These are phyloP conservation scores for Stemphylium beticola DNA, from an alignment of 2,329 filamentous ascomycete genomes.

Conservation along the genomic window DNA sequence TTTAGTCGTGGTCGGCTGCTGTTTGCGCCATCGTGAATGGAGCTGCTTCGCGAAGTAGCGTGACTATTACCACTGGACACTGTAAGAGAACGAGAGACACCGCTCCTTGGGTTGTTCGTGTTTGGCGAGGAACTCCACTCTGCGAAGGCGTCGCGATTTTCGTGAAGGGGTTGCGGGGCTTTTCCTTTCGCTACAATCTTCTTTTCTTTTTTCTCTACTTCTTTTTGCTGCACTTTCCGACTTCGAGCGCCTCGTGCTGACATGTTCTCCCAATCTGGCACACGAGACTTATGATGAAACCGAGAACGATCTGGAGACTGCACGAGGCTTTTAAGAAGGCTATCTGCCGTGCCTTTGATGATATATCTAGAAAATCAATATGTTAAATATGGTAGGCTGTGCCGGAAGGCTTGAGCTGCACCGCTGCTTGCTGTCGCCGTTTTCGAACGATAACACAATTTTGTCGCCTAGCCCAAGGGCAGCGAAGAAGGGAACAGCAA, in stretches of 20 bases:
- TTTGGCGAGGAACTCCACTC: conserved; percentile 37
- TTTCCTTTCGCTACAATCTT: conserved; percentile 42
- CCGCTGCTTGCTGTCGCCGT: neutral
- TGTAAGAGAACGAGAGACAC: conserved; percentile 36
- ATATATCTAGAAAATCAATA: neutral
- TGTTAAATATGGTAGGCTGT: no score
- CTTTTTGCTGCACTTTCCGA: conserved; percentile 49
- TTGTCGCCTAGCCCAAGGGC: neutral
- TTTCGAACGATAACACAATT: neutral
- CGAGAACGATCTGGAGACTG: neutral
- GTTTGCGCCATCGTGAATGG: conserved; percentile 29
- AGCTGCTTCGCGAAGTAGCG: conserved; percentile 39
- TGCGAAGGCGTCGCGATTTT: conserved; percentile 35
- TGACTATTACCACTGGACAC: conserved; percentile 38
- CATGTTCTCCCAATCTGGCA: conserved; percentile 30
- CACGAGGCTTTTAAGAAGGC: neutral
- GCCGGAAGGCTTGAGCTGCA: neutral
- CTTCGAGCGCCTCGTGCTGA: conserved; percentile 49
- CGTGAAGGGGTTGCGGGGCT: conserved; percentile 28
- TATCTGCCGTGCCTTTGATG: neutral
- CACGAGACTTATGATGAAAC: neutral
- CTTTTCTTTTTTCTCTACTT: conserved; percentile 50
- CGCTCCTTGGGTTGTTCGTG: conserved; percentile 22
- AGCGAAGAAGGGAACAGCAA: neutral
- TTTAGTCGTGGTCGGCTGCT: conserved; percentile 17